A percentile compares a stretch with the other conserved stretches of the same genome.
Evolutionary conservation across 257 asterid genomes (phyloP).

Genomic region (Forsythia suspensa): DNA sequence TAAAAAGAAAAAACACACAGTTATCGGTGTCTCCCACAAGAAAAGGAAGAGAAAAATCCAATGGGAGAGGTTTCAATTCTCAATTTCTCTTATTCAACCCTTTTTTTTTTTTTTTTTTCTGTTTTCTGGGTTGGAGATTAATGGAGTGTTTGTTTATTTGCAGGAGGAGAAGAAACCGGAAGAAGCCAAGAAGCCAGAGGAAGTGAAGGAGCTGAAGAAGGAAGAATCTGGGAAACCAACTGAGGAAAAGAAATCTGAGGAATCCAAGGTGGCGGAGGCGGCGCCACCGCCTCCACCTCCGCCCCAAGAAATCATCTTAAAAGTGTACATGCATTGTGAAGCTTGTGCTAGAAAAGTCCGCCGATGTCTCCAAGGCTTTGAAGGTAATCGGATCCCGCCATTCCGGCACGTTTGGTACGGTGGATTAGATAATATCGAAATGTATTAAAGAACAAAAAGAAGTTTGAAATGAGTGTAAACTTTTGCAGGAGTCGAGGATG

Average conservation of each 20-base stretch:
- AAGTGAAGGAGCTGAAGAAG: slow-evolving; percentile 18
- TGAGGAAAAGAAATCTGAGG: slow-evolving; percentile 42
- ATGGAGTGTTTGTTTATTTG: not conserved
- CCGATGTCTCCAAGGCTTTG: slow-evolving; percentile 77
- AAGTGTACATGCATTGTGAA: slow-evolving; percentile 96
- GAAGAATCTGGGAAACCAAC: too few species aligned
- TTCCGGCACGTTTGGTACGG: not conserved
- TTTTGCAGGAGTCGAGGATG: slow-evolving; percentile 72
- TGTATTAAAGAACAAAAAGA: too few species aligned
- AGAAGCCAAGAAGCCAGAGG: slow-evolving; percentile 35
- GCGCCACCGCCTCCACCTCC: slow-evolving; percentile 53
- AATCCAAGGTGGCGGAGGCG: slow-evolving; percentile 25
- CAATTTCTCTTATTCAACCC: not conserved
- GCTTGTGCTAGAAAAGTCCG: slow-evolving; percentile 97
- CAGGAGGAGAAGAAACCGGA: slow-evolving; percentile 49
- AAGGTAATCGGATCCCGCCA: slow-evolving; percentile 41
- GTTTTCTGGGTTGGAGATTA: not conserved
- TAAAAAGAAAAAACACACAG: not conserved
- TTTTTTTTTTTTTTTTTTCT: not conserved
- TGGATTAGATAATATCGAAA: not conserved
- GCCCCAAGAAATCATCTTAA: slow-evolving; percentile 76
- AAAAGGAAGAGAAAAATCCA: not conserved
- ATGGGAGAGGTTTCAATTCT: slow-evolving; percentile 48
- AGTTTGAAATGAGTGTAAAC: too few species aligned
- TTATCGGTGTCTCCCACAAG: not conserved